Evolutionary conservation across 1,139 yeast genomes (phyloP), one percentile per base, ranked within the genome.

Genomic region (Candida sp.): DNA sequence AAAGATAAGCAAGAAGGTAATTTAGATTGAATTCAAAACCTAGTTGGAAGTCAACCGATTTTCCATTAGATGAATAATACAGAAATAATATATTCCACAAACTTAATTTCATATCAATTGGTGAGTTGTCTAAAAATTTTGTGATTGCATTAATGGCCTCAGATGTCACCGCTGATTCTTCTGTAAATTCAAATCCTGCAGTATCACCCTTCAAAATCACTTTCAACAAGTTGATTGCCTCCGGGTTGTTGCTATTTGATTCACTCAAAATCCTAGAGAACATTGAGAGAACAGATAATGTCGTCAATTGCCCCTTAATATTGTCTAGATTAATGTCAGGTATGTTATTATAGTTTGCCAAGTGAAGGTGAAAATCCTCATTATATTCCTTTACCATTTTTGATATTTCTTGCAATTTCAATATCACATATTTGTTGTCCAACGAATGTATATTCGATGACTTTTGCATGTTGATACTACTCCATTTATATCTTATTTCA

Each of bases 41-140:
- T 11, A 59, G 56, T 44, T 79, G 72, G 34, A 81, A 70, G 34
- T 73, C 69, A 0, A 52, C 53, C 11, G 68, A 46, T 38, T 79
- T 68, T 0, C 70, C 62, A 4, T 66, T 60, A 9, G 64, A 68
- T 6, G 70, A 63, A 53, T 87, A 89, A 44, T 79, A 79, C 49
- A 78, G 80, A 36, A 88, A 73, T 15, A 93, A 66, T 22, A 87
- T 73, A 38, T 80, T 79, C 97, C 98, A 91, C 3, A 93, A 66
- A 45, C 82, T 82, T 33, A 89, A 66, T 44, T 78, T 80, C 62
- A 90, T 75, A 33, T 82, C 84, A 21, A 85, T 69, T 0, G 93
- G 79, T 0, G 96, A 82, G 11, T 69, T 68, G 2, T 68, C 66
- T 21, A 93, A 68, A 53, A 89, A 89, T 15, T 66, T 61, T 22